phyloP scores from a whole-genome alignment of 2,329 filamentous ascomycete genomes.

The Akanthomyces uredinophilus region DNA sequence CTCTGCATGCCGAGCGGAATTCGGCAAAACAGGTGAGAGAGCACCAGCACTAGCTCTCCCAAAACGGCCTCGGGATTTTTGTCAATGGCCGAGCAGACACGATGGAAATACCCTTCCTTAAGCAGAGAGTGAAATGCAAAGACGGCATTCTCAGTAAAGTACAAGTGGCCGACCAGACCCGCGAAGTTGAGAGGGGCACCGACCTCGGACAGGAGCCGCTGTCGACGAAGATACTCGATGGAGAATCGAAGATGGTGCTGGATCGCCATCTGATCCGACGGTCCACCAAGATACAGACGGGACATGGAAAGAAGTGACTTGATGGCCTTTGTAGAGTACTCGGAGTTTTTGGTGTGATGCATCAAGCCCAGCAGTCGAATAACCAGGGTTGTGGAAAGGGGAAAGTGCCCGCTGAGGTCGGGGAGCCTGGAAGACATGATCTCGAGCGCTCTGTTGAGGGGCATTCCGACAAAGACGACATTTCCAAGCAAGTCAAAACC shows the following conservation, averaged over 20 bases:
- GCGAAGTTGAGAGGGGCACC: conserved; percentile 70
- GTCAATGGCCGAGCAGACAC: conserved; percentile 54
- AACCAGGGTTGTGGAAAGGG: conserved; percentile 67
- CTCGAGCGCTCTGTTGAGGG: conserved; percentile 55
- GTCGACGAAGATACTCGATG: conserved; percentile 69
- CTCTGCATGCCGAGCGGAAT: conserved; percentile 42
- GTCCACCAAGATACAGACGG: conserved; percentile 64
- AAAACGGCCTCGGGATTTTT: conserved; percentile 45
- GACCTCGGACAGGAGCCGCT: conserved; percentile 55
- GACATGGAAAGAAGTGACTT: conserved; percentile 65
- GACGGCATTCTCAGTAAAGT: conserved; percentile 69
- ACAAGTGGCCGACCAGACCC: conserved; percentile 64
- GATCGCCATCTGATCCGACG: conserved; percentile 62
- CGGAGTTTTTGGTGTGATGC: conserved; percentile 57
- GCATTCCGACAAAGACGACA: conserved; percentile 68
- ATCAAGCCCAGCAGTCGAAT: conserved; percentile 64
- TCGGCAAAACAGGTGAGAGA: conserved; percentile 67
- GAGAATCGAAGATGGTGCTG: conserved; percentile 76
- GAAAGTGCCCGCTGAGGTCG: conserved; percentile 72
- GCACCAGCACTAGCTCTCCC: conserved; percentile 59
- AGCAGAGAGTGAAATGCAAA: conserved; percentile 75
- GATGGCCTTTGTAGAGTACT: conserved; percentile 57
- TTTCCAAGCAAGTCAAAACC: conserved; percentile 79
- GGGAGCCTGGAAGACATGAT: conserved; percentile 70
- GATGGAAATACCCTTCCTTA: conserved; percentile 62